These are phyloP conservation scores for Avena atlantica DNA, from an alignment of 176 grass and related monocot genomes.

Conservation along the genomic window DNA sequence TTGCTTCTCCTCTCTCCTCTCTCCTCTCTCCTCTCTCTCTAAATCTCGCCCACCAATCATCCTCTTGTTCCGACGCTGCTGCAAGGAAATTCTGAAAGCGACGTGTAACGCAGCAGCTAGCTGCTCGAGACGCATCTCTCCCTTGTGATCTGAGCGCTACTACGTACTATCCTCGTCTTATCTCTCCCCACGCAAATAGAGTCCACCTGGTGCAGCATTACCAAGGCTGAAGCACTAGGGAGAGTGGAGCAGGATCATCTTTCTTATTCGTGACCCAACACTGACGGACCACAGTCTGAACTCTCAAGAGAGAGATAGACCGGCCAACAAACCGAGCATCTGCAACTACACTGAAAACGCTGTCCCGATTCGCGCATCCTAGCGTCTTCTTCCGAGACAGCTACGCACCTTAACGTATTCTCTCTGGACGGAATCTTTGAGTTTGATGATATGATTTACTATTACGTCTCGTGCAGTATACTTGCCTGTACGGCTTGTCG, in stretches of 20 bases:
- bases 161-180: neutral
- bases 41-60: neutral
- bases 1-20: neutral
- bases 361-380: neutral
- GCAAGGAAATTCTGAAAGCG: conserved; percentile 40
- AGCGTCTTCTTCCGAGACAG: neutral
- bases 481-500: neutral
- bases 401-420: neutral
- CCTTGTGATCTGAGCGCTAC: neutral
- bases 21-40: neutral
- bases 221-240: neutral
- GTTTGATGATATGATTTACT: neutral
- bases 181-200: neutral
- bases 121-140: neutral
- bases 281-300: no score
- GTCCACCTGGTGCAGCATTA: neutral
- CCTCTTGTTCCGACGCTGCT: conserved; percentile 50
- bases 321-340: neutral
- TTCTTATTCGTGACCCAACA: neutral
- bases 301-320: no score
- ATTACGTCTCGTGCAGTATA: neutral
- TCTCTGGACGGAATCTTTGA: conserved; percentile 21
- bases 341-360: neutral
- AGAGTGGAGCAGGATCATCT: neutral
- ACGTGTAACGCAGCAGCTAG: conserved; percentile 29